Percentiles rank a stretch among this genome's conserved stretches.
Conservation (phyloP, 2,329 filamentous ascomycete genomes). For the Rhexocercosporidium sp. region DNA sequence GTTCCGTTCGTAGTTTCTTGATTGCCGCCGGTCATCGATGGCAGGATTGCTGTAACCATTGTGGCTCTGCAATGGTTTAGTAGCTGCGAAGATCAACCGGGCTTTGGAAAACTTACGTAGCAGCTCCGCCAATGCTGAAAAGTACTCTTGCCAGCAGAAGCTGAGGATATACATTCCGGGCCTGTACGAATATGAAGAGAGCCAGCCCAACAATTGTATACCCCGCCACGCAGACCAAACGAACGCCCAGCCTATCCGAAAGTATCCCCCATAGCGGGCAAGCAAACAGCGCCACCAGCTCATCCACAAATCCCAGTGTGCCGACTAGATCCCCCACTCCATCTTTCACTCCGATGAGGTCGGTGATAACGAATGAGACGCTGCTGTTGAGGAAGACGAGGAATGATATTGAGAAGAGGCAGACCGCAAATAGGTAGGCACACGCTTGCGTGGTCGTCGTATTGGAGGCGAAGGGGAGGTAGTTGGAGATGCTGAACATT, state of each 20-base stretch:
- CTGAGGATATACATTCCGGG: slow-evolving; percentile 85
- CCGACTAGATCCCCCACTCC: slow-evolving; percentile 81
- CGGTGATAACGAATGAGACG: slow-evolving; percentile 83
- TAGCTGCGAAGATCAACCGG: background rate
- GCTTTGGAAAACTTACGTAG: slow-evolving; percentile 61
- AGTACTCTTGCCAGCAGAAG: slow-evolving; percentile 82
- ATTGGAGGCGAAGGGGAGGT: slow-evolving; percentile 59
- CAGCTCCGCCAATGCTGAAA: slow-evolving; percentile 92
- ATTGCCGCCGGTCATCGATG: slow-evolving; percentile 63
- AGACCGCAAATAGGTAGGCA: slow-evolving; percentile 81
- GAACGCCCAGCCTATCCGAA: slow-evolving; percentile 77
- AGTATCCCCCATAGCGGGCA: slow-evolving; percentile 81
- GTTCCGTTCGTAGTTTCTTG: slow-evolving; percentile 34
- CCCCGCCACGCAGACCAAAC: slow-evolving; percentile 74
- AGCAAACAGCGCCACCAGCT: slow-evolving; percentile 79
- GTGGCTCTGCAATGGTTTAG: slow-evolving; percentile 62
- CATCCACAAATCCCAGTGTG: slow-evolving; percentile 84
- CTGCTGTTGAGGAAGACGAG: slow-evolving; percentile 88
- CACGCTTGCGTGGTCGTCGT: slow-evolving; percentile 67
- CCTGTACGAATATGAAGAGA: slow-evolving; percentile 83
- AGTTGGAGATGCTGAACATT: slow-evolving; percentile 33
- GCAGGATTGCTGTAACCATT: slow-evolving; percentile 96
- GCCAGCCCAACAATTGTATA: slow-evolving; percentile 82
- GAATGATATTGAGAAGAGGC: slow-evolving; percentile 86
- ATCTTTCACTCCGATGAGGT: slow-evolving; percentile 75